Base-by-base conservation (phyloP, 805 yeast genomes). In the Myxozyma melibiosi region DNA sequence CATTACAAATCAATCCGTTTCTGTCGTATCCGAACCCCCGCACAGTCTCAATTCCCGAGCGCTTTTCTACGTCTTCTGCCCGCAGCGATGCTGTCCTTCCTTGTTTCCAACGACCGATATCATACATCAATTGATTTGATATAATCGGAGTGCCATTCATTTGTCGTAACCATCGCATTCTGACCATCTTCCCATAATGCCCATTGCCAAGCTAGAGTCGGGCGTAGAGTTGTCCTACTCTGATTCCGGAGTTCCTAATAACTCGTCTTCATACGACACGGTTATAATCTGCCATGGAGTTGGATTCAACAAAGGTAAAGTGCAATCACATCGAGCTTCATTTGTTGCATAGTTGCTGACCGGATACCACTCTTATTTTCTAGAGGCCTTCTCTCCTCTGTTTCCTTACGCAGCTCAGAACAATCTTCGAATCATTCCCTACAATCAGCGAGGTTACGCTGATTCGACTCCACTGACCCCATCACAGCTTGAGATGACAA, bases 381-480 rank as follows among this genome's bases (percentile, higher is more conserved):
- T 27, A 41, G 41, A 41, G 24, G 5, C 41, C 5, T 50, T 50
- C 38, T 14, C 13, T 14, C 47, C 34, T 6, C 35, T 41, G 6
- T 40, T 42, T 18, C 6, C 16, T 8, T 27, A 30, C 31, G 55
- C 55, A 9, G 8, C 43, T 2, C 9, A 14, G 14, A 37, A 35
- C 20, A 37, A 37, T 28, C 42, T 43, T 8, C 39, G 55, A 16
- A 4, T 51, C 9, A 31, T 51, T 3, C 34, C 55, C 7, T 51
- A 51, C 31, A 51, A 51, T 18, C 55, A 51, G 24, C 55, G 55
- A 7, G 55, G 55, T 4, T 51, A 51, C 44, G 39, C 18, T 7
- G 40, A 37, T 4, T 41, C 55, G 5, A 35, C 49, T 1, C 44
- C 50, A 4, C 49, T 42, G 13, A 22, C 43, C 11, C 13, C 31